These are phyloP conservation scores for Mycosphaerella arachidis DNA, from an alignment of 2,329 filamentous ascomycete species.

Conservation along the genomic window DNA sequence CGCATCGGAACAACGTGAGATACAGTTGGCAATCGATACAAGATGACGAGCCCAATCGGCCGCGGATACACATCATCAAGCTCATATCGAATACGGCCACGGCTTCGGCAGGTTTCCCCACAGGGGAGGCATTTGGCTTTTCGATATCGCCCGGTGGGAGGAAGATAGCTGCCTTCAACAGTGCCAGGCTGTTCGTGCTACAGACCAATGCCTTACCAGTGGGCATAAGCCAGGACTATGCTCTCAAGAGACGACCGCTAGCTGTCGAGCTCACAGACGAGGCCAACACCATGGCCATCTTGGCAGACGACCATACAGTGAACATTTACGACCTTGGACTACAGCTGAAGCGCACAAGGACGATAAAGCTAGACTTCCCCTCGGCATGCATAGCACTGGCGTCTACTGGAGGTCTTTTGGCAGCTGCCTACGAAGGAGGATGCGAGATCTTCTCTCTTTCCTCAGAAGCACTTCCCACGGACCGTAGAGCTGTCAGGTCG, in stretches of 20 bases:
- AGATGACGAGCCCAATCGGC: constrained; percentile 35
- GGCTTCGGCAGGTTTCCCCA: constrained; percentile 65
- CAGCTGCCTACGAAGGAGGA: constrained; percentile 80
- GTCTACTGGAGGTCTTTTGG: constrained; percentile 72
- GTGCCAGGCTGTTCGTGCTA: constrained; percentile 75
- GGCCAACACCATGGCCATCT: constrained; percentile 67
- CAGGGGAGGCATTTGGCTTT: constrained; percentile 74
- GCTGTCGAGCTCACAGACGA: constrained; percentile 75
- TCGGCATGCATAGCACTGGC: constrained; percentile 76
- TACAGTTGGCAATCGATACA: constrained; percentile 38
- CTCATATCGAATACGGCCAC: constrained; percentile 79
- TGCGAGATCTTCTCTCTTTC: constrained; percentile 78
- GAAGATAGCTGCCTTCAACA: constrained; percentile 75
- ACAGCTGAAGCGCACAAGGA: constrained; percentile 58
- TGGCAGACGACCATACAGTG: constrained; percentile 76
- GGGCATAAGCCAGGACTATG: constrained; percentile 65
- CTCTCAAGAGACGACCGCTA: constrained; percentile 69
- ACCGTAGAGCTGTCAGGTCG: constrained; percentile 34
- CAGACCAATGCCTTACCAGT: constrained; percentile 60
- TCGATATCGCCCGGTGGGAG: constrained; percentile 71
- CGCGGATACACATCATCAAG: constrained; percentile 56
- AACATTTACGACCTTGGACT: constrained; percentile 70
- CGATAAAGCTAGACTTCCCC: constrained; percentile 70
- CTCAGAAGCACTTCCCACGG: constrained; percentile 47
- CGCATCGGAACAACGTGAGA: constrained; percentile 31